A percentile compares a stretch with the other conserved stretches of the same genome.
phyloP scores from a whole-genome alignment of 177 flowering plant genomes.

The Vitis hybrid region DNA sequence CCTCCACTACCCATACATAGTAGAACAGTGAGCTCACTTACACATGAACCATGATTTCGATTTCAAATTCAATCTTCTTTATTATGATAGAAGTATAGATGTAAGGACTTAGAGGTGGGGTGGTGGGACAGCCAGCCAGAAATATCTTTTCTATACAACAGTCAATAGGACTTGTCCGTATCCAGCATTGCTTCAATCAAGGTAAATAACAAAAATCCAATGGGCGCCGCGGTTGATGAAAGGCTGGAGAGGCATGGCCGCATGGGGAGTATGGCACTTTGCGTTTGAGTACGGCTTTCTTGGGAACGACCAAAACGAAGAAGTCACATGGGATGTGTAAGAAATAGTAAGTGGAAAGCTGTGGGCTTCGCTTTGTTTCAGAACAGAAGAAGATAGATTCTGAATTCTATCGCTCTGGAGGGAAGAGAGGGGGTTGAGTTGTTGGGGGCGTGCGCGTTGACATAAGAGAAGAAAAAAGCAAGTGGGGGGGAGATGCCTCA shows the following conservation, averaged over 20 bases:
- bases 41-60: not conserved
- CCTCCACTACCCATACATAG: not conserved
- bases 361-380: not conserved
- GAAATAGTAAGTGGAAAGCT: not conserved
- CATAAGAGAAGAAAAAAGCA: not conserved
- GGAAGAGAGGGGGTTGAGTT: not conserved
- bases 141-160: too few species aligned
- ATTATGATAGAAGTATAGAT: not conserved
- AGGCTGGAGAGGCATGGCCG: not conserved
- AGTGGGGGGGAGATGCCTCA: not conserved
- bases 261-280: conserved; percentile 3
- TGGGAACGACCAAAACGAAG: conserved; percentile 4
- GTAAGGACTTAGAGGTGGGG: not conserved
- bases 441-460: conserved; percentile 10
- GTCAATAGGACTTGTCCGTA: too few species aligned
- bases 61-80: not conserved
- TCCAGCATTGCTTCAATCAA: too few species aligned
- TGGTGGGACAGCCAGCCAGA: not conserved
- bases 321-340: not conserved
- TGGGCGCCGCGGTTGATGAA: not conserved
- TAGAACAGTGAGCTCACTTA: not conserved
- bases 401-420: not conserved
- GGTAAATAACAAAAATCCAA: not conserved
- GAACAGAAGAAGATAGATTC: conserved; percentile 3
- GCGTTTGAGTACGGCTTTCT: conserved; percentile 6